Evolutionary conservation across 2,329 filamentous ascomycete species (phyloP), one percentile per base, ranked within the genome.

Genomic region (Exophiala phaeomuriformis): DNA sequence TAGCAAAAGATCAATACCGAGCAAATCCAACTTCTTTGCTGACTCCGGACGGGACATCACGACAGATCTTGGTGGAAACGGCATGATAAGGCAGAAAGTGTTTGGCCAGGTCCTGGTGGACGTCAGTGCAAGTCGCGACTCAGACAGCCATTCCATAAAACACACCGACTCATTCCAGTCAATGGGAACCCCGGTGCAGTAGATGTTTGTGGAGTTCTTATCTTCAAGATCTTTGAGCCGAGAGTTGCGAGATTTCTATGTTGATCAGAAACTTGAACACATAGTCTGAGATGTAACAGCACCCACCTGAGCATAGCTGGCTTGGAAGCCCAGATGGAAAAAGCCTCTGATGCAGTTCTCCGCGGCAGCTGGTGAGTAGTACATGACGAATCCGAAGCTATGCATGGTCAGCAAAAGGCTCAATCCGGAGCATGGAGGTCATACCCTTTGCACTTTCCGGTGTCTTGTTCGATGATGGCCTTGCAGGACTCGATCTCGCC

Each of bases 311-410:
- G 94, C 93, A 74, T 97, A 97, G 67, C 91, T 95, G 64, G 95
- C 91, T 75, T 98, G 93, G 67, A 97, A 98, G 50, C 91, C 91
- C 61, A 95, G 82, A 65, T 87, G 86, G 68, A 93, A 91, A 69
- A 98, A 96, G 42, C 89, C 93, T 49, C 90, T 88, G 66, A 98
- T 98, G 69, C 93, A 97, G 66, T 90, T 86, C 74, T 97, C 90
- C 8, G 93, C 95, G 61, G 96, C 85, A 51, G 85, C 83, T 59
- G 87, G 86, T 63, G 88, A 86, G 69, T 81, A 86, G 69, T 95
- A 98, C 71, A 96, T 95, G 69, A 95, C 91, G 68, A 98, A 98
- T 3, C 93, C 93, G 67, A 97, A 98, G 9, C 93, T 97, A 57
- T 47, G 58, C 44, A 28, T 49, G 48, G 31, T 47, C 45, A 53